These are phyloP conservation scores for Houttuynia cordata DNA, from an alignment of 164 flowering plant species.

Conservation along the genomic window DNA sequence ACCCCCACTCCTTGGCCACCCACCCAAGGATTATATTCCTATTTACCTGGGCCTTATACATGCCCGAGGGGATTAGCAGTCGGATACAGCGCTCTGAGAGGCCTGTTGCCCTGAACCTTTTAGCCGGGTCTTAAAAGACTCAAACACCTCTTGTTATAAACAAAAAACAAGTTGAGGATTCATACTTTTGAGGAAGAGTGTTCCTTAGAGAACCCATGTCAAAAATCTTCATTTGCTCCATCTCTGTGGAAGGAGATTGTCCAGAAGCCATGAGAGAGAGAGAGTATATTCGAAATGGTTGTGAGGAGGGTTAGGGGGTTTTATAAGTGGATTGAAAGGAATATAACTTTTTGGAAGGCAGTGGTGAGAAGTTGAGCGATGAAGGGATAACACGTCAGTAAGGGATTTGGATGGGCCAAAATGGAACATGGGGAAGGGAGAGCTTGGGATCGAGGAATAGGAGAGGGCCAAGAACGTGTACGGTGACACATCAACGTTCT, in stretches of 20 bases:
- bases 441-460: neutral
- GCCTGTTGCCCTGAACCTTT: too few relatives aligned
- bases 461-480: neutral
- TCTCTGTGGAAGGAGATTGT: neutral
- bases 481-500: neutral
- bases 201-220: conserved; percentile 29
- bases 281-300: neutral
- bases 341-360: neutral
- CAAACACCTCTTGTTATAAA: neutral
- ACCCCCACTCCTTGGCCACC: too few relatives aligned
- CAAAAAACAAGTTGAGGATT: neutral
- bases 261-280: neutral
- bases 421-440: neutral
- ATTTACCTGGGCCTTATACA: too few relatives aligned
- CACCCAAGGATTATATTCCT: too few relatives aligned
- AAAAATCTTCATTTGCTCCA: conserved; percentile 7
- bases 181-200: conserved; percentile 47
- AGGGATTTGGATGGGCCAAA: neutral
- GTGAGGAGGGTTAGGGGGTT: neutral
- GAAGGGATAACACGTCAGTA: neutral
- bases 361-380: neutral
- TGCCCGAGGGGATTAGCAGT: too few relatives aligned
- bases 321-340: neutral
- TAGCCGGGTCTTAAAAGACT: too few relatives aligned
- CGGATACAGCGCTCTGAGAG: too few relatives aligned